Evolutionary conservation across 2,329 filamentous ascomycete species (phyloP).

Genomic region (Talaromyces sp.): DNA sequence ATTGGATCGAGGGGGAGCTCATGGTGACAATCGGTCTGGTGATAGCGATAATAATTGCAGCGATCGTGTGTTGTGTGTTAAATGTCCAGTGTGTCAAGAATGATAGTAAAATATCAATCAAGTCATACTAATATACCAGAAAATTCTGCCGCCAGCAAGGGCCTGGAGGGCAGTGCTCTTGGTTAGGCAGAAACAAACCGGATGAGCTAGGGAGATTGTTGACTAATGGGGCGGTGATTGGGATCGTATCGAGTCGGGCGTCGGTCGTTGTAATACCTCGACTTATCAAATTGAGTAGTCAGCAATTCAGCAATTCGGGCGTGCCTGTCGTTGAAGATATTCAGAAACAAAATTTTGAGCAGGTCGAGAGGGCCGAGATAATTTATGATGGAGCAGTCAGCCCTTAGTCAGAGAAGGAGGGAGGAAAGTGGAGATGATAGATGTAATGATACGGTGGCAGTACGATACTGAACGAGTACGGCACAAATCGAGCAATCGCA

Average conservation of each 20-base stretch:
- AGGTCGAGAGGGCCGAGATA: not conserved
- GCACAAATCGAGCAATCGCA: not conserved
- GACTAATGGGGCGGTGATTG: not conserved
- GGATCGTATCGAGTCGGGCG: not conserved
- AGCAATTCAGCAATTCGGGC: not conserved
- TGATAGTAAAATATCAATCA: not conserved
- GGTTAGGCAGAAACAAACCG: conserved; percentile 1
- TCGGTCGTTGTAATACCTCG: not conserved
- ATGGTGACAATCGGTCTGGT: conserved; percentile 23
- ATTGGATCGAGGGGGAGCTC: conserved; percentile 36
- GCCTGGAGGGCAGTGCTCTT: not conserved
- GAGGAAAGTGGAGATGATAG: not conserved
- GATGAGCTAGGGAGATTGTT: conserved; percentile 1
- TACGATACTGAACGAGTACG: not conserved
- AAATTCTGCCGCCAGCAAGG: not conserved
- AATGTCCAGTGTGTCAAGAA: not conserved
- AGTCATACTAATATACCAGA: not conserved
- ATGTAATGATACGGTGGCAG: conserved; percentile 1
- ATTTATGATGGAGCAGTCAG: not conserved
- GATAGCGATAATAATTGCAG: not conserved
- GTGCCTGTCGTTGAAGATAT: not conserved
- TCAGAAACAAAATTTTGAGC: not conserved
- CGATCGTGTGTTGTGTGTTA: not conserved
- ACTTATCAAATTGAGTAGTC: not conserved
- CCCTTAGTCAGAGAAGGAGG: not conserved